phyloP scores from a whole-genome alignment of 805 yeast species.

The Yarrowia deformans region DNA sequence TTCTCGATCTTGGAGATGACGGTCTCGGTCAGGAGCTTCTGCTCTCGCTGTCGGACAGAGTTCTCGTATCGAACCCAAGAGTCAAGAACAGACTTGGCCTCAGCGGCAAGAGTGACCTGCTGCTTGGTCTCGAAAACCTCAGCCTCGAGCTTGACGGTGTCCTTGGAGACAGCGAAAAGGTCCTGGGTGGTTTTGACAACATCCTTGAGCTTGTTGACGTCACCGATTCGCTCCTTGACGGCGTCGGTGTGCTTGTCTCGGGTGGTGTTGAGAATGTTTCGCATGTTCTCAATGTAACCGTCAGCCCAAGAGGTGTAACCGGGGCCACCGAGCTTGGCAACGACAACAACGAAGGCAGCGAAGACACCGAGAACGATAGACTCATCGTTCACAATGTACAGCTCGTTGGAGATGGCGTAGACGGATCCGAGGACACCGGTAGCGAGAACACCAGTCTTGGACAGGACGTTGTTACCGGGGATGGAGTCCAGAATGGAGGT shows the following conservation, averaged over 20 bases:
- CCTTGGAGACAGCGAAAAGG: slow-evolving; percentile 92
- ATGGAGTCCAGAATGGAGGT: slow-evolving; percentile 85
- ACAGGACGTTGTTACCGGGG: slow-evolving; percentile 86
- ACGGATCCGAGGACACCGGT: slow-evolving; percentile 93
- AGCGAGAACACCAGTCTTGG: slow-evolving; percentile 95
- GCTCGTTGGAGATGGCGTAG: slow-evolving; percentile 92
- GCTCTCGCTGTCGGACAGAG: slow-evolving; percentile 94
- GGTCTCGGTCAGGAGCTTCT: slow-evolving; percentile 83
- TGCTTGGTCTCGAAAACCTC: slow-evolving; percentile 93
- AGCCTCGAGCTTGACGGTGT: slow-evolving; percentile 95
- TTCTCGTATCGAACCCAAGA: slow-evolving; percentile 99
- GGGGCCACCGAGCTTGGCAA: slow-evolving; percentile 91
- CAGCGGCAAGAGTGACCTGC: slow-evolving; percentile 81
- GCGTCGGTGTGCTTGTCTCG: slow-evolving; percentile 91
- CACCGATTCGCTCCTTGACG: slow-evolving; percentile 87
- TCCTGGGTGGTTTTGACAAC: slow-evolving; percentile 91
- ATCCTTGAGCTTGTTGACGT: slow-evolving; percentile 87
- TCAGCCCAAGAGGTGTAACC: slow-evolving; percentile 94
- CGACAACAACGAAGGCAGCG: slow-evolving; percentile 73
- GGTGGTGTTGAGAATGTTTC: slow-evolving; percentile 81
- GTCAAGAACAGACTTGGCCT: slow-evolving; percentile 94
- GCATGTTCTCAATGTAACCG: slow-evolving; percentile 80
- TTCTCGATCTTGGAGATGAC: slow-evolving; percentile 89
- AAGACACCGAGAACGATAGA: slow-evolving; percentile 83
- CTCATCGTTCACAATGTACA: slow-evolving; percentile 94